Conservation (phyloP, 495 filamentous ascomycete genomes). For the Penicillium soppii region DNA sequence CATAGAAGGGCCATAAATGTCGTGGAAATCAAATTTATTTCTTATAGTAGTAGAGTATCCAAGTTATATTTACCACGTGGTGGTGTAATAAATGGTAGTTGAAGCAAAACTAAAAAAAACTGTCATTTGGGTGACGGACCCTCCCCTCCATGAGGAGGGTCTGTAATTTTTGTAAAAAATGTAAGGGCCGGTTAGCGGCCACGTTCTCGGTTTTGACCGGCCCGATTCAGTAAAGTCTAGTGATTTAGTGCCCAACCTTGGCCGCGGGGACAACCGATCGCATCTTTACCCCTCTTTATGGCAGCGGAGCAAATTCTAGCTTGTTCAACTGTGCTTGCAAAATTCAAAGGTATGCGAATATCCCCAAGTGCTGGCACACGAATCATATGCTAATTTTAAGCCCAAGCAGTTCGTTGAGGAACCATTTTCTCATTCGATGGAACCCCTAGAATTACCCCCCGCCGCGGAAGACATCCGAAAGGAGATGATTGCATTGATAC, state of each 20-base stretch:
- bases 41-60: too few species aligned
- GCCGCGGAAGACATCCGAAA: neutral
- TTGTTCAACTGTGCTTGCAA: neutral
- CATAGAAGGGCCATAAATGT: too few species aligned
- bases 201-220: neutral
- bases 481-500: neutral
- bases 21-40: too few species aligned
- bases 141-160: too few species aligned
- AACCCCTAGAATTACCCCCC: neutral
- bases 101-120: too few species aligned
- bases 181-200: too few species aligned
- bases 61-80: too few species aligned
- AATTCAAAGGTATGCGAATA: too few species aligned
- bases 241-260: neutral
- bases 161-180: too few species aligned
- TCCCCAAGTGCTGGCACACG: neutral
- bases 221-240: neutral
- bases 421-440: neutral
- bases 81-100: too few species aligned
- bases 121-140: too few species aligned
- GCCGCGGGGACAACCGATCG: neutral
- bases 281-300: neutral
- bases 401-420: neutral
- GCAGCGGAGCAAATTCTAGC: neutral
- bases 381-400: neutral